Percentiles rank a stretch among this genome's conserved stretches.
These are phyloP conservation scores for Globisporangium middletonii DNA, from an alignment of 352 stramenopile genomes.

Conservation along the genomic window DNA sequence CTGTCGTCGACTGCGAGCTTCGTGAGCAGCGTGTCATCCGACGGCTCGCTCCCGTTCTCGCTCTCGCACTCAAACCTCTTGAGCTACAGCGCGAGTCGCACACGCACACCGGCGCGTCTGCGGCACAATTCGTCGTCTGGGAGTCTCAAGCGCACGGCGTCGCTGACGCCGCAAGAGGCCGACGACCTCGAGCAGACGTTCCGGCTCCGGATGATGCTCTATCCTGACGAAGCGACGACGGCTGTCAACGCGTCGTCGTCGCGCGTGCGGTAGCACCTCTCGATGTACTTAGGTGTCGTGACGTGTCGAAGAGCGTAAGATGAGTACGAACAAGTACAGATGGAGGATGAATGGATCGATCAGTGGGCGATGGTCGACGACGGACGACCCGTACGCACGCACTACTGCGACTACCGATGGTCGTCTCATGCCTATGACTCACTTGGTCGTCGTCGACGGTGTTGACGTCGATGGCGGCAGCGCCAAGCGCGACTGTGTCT, in stretches of 20 bases:
- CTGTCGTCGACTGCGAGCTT: conserved; percentile 10
- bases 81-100: background rate
- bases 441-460: conserved; percentile 1
- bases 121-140: background rate
- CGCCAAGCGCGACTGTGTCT: conserved; percentile 17
- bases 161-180: conserved; percentile 5
- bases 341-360: too few species aligned
- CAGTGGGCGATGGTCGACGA: too few species aligned
- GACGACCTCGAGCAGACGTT: conserved; percentile 29
- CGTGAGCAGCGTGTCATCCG: conserved; percentile 6
- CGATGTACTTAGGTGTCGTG: background rate
- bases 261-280: background rate
- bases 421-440: conserved; percentile 14
- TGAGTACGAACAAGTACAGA: too few species aligned
- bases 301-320: background rate
- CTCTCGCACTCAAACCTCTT: background rate
- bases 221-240: conserved; percentile 6
- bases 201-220: conserved; percentile 26
- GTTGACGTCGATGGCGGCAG: conserved; percentile 17
- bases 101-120: background rate
- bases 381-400: too few species aligned
- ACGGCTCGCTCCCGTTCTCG: conserved; percentile 5
- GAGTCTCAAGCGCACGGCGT: background rate
- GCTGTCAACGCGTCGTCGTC: background rate
- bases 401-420: too few species aligned